phyloP scores from a whole-genome alignment of 495 filamentous ascomycete genomes.

The Terfezia boudieri region DNA sequence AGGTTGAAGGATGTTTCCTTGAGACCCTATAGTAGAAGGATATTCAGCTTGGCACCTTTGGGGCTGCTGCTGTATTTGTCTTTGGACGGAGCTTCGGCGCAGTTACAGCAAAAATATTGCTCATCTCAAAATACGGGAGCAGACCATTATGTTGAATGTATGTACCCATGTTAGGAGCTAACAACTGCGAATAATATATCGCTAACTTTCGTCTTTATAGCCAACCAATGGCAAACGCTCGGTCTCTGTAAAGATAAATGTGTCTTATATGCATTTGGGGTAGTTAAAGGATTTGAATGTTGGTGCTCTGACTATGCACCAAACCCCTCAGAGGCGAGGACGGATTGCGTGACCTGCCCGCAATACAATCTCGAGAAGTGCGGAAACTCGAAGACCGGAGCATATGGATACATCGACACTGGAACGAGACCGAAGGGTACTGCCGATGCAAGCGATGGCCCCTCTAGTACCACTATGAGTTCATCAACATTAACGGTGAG shows the following conservation, averaged over 20 bases:
- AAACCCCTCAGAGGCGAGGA: slow-evolving; percentile 20
- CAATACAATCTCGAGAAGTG: slow-evolving; percentile 45
- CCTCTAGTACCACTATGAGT: neutral
- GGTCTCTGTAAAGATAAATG: slow-evolving; percentile 38
- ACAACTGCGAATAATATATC: neutral
- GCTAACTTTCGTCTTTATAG: neutral
- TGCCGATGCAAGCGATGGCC: neutral
- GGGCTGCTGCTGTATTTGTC: too few species aligned
- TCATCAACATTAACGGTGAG: neutral
- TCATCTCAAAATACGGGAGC: neutral
- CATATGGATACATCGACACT: slow-evolving; percentile 36
- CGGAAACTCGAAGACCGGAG: slow-evolving; percentile 29
- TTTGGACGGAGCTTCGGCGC: too few species aligned
- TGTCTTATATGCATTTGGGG: slow-evolving; percentile 39
- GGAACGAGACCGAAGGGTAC: neutral
- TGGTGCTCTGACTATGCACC: slow-evolving; percentile 61
- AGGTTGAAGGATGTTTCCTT: too few species aligned
- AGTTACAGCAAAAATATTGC: neutral
- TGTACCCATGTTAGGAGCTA: neutral
- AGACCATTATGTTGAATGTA: neutral
- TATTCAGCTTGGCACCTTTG: too few species aligned
- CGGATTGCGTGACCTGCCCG: slow-evolving; percentile 38
- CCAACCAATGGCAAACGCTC: neutral
- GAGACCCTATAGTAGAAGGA: too few species aligned
- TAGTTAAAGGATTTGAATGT: slow-evolving; percentile 40